These are phyloP conservation scores for Heliosperma pusillum DNA, from an alignment of 148 eudicot species.

Conservation along the genomic window DNA sequence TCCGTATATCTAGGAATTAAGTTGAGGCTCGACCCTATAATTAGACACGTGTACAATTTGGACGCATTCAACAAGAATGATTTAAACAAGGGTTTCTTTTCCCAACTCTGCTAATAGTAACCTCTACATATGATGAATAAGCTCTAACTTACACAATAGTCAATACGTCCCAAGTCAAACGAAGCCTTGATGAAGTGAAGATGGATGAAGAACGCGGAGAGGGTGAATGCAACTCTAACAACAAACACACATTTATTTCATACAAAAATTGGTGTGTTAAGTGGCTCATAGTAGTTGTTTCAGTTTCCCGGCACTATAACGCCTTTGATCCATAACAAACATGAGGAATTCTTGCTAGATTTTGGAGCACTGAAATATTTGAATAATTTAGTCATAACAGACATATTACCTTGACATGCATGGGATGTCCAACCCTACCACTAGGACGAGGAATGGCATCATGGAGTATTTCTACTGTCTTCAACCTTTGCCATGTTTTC, in stretches of 20 bases:
- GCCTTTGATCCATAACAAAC: background rate
- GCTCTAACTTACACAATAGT: background rate
- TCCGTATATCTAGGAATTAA: too few species aligned
- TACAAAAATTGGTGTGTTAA: background rate
- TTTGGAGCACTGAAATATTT: background rate
- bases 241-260: background rate
- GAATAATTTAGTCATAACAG: background rate
- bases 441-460: constrained; percentile 77
- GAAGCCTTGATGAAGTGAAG: too few species aligned
- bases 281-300: background rate
- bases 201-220: background rate
- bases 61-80: too few species aligned
- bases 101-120: background rate
- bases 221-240: background rate
- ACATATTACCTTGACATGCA: constrained; percentile 79
- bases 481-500: constrained; percentile 91
- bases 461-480: constrained; percentile 53
- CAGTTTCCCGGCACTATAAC: background rate
- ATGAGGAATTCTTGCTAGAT: background rate
- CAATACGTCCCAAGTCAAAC: background rate
- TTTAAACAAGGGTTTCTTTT: background rate
- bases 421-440: constrained; percentile 67
- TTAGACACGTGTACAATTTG: too few species aligned
- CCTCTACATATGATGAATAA: background rate
- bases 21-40: too few species aligned